Conservation (phyloP, 2,329 filamentous ascomycete genomes). For the Ophiosphaerella herpotricha region DNA sequence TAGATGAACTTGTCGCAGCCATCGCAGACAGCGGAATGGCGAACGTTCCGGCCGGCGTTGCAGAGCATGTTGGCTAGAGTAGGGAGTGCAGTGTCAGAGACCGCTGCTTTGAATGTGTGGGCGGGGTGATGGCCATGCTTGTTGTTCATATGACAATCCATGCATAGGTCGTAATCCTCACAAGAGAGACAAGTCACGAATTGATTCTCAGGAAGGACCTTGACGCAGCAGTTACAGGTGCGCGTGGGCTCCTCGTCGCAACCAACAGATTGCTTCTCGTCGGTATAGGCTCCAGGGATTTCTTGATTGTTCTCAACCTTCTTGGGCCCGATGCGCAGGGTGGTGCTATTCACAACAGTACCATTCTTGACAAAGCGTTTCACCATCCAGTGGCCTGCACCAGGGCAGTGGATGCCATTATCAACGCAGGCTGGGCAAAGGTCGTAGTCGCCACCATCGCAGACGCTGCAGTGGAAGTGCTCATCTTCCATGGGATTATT, state of each 20-base stretch:
- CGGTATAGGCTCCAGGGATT: conserved; percentile 52
- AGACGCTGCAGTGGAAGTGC: conserved; percentile 94
- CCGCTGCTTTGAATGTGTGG: conserved; percentile 76
- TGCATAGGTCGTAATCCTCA: conserved; percentile 91
- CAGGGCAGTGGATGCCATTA: conserved; percentile 75
- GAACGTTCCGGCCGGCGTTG: conserved; percentile 75
- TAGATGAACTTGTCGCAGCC: conserved; percentile 86
- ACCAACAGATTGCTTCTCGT: conserved; percentile 50
- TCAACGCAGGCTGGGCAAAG: conserved; percentile 82
- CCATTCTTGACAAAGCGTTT: conserved; percentile 84
- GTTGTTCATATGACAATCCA: conserved; percentile 74
- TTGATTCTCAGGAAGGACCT: conserved; percentile 72
- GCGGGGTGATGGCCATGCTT: conserved; percentile 89
- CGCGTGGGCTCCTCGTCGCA: conserved; percentile 55
- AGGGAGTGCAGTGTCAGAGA: conserved; percentile 59
- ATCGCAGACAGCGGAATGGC: conserved; percentile 91
- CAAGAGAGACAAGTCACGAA: conserved; percentile 87
- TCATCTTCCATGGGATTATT: conserved; percentile 75
- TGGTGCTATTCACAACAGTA: conserved; percentile 80
- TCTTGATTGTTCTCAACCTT: conserved; percentile 44
- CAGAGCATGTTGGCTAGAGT: conserved; percentile 72
- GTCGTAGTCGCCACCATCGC: conserved; percentile 92
- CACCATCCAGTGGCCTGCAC: conserved; percentile 87
- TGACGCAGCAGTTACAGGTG: conserved; percentile 74
- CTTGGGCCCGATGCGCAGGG: conserved; percentile 76